Evolutionary conservation across 306 rosid species (phyloP), one percentile per base, ranked within the genome.

Genomic region (Trifolium subterraneum): DNA sequence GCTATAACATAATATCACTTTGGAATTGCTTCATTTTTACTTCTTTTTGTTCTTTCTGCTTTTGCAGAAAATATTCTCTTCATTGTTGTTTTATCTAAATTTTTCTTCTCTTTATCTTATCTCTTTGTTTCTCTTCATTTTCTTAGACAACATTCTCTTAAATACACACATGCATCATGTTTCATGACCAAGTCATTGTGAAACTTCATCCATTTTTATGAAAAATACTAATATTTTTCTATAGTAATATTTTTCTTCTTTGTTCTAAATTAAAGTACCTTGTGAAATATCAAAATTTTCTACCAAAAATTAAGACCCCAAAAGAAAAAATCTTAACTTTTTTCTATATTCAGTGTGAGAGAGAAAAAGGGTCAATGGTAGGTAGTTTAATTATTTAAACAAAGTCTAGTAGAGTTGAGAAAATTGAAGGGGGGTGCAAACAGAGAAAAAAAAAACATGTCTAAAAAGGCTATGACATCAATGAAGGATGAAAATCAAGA

Each of bases 401-500:
- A 45, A 41, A 51, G 75, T 45, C 5, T 61, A 74, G 58, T 60
- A 51, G 54, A 48, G 11, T 23, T 18, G 39, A 7, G 20, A 71
- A 39, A 74, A 11, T 47, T 52, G 68, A 69, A 73, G 60, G 71
- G 71, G 69, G 59, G 59, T 62, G 31, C 58, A 54, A 47, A 27
- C 65, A 69, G 87, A 22, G 22, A 1, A 64, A 14, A 22, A 42
- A 25, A 44, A 67, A 67, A 44, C 12, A 70, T 92, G 99, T 84
- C 98, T 79, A 78, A 87, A 35, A 90, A 84, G 80, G 68, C 70
- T 68, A 62, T 81, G 50, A 81, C 72, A 52, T 47, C 91, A 6
- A 74, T 85, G 73, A 84, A 85, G 70, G 91, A 85, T 31, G 96
- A 94, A 47, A 90, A 85, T 54, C 84, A 79, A 73, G 95, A 88